phyloP scores from a whole-genome alignment of 2,329 filamentous ascomycete genomes.

The Botrytis aclada region DNA sequence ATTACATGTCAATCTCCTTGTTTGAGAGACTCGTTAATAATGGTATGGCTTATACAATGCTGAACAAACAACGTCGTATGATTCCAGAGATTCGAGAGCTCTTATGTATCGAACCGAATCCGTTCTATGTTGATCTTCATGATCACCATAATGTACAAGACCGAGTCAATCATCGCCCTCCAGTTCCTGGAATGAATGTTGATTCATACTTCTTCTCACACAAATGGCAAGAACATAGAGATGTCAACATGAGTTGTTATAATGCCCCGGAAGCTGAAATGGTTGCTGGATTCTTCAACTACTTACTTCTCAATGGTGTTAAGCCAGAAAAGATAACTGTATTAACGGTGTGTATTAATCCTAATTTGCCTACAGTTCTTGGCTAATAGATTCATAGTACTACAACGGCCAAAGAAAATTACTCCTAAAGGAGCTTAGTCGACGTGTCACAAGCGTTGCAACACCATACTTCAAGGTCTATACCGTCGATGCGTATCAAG shows the following conservation, averaged over 20 bases:
- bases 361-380: too few relatives aligned
- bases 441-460: conserved; percentile 39
- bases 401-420: conserved; percentile 79
- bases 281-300: conserved; percentile 67
- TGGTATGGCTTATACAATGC: conserved; percentile 49
- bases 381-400: conserved; percentile 46
- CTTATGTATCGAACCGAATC: conserved; percentile 42
- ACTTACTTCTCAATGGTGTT: conserved; percentile 68
- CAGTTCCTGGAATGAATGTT: conserved; percentile 60
- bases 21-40: conserved; percentile 67
- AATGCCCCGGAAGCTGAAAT: conserved; percentile 74
- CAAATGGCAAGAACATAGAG: conserved; percentile 60
- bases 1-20: conserved; percentile 60
- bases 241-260: conserved; percentile 61
- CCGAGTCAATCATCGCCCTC: conserved; percentile 47
- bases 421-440: conserved; percentile 49
- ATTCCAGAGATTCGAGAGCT: conserved; percentile 63
- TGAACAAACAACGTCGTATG: conserved; percentile 64
- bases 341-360: conserved; percentile 50
- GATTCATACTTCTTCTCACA: conserved; percentile 64
- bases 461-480: conserved; percentile 53
- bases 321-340: conserved; percentile 65
- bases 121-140: conserved; percentile 57
- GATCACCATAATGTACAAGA: conserved; percentile 58
- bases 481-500: conserved; percentile 87